These are phyloP conservation scores for Phytophthora litchii DNA, from an alignment of 352 stramenopile genomes.

Conservation along the genomic window DNA sequence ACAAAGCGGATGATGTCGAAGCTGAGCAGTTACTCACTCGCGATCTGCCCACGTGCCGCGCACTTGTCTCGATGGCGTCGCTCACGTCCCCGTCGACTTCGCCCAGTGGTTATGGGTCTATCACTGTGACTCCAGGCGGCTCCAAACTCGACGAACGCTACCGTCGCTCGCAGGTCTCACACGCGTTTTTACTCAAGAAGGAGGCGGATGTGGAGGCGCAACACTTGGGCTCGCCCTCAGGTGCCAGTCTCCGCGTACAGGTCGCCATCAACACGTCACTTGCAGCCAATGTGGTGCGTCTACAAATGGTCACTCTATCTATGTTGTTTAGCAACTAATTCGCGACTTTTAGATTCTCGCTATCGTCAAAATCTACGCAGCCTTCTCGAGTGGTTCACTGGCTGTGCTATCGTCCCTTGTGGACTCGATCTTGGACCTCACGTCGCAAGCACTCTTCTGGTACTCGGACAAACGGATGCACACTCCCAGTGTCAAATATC, in stretches of 20 bases:
- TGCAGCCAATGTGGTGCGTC: conserved; percentile 71
- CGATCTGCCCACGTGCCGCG: conserved; percentile 5
- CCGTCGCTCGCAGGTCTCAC: conserved; percentile 73
- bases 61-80: conserved; percentile 16
- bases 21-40: conserved; percentile 2
- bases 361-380: conserved; percentile 76
- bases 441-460: conserved; percentile 93
- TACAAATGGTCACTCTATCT: not conserved
- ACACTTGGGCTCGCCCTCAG: conserved; percentile 41
- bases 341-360: conserved; percentile 48
- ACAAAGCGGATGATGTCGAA: not conserved
- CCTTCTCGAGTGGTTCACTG: conserved; percentile 88
- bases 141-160: conserved; percentile 32
- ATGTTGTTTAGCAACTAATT: not conserved
- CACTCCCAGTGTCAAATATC: conserved; percentile 92
- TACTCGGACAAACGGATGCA: conserved; percentile 94
- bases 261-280: conserved; percentile 76
- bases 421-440: conserved; percentile 94
- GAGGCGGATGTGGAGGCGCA: conserved; percentile 53
- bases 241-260: conserved; percentile 47
- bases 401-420: conserved; percentile 94
- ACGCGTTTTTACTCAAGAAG: conserved; percentile 69
- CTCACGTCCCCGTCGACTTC: conserved; percentile 12
- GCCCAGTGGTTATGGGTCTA: conserved; percentile 32
- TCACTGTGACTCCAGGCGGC: conserved; percentile 21